Evolutionary conservation across 1,284 basidiomycete genomes (phyloP), one percentile per base, ranked within the genome.

Genomic region (Trichosporon asahii): DNA sequence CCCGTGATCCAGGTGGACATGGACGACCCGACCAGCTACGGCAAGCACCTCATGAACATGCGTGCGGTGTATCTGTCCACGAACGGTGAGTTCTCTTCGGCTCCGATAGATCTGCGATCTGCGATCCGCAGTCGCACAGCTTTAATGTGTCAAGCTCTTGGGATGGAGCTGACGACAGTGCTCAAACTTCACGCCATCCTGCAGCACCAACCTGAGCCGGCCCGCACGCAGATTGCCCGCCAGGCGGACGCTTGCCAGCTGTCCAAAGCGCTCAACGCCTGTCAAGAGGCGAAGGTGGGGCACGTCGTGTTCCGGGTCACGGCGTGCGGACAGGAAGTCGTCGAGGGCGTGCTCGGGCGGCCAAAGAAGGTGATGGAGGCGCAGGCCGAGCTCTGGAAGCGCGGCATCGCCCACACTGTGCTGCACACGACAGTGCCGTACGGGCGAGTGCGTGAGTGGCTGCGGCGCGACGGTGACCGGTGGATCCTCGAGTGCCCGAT

Each of bases 1-100:
- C 66, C 67, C 15, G 66, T 77, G 15, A 70, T 77, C 18, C 70
- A 72, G 63, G 75, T 74, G 23, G 74, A 77, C 67, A 73, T 77
- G 70, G 72, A 73, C 65, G 72, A 74, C 68, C 73, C 73, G 27
- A 68, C 60, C 0, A 67, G 57, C 25, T 78, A 78, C 61, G 40
- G 37, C 18, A 44, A 40, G 29, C 64, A 75, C 25, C 74, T 78
- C 18, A 37, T 68, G 18, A 74, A 72, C 31, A 67, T 70, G 2
- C 64, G 74, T 23, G 76, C 71, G 5, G 76, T 76, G 9, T 78
- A 73, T 40, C 63, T 78, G 5, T 68, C 68, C 12, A 67, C 72
- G 7, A 73, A 73, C 44, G 69, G 69, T 70, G 64, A 65, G 69
- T 67, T 31, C 14, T 9, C 18, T 44, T 18, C 40, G 11, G 11